These are phyloP conservation scores for Saccharomycopsis crataegensis DNA, from an alignment of 1,139 yeast species.

Conservation along the genomic window DNA sequence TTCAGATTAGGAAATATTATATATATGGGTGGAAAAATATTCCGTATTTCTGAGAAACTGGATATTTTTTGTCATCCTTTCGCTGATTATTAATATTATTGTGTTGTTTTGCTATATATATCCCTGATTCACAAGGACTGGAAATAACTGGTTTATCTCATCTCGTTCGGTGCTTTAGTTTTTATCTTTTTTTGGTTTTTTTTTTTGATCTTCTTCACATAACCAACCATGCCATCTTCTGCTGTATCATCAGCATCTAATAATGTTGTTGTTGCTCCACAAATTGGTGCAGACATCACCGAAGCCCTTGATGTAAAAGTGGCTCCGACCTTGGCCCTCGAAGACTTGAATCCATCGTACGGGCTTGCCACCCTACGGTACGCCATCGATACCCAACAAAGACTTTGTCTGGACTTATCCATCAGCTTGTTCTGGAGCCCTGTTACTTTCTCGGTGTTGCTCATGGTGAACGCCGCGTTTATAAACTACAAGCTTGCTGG, in stretches of 20 bases:
- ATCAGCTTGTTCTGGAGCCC: conserved; percentile 44
- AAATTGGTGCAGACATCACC: conserved; percentile 43
- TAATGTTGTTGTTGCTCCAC: conserved; percentile 22
- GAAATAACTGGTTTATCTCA: neutral
- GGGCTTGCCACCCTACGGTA: conserved; percentile 55
- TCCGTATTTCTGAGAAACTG: neutral
- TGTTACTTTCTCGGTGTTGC: conserved; percentile 29
- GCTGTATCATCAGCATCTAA: neutral
- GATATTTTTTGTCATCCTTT: neutral
- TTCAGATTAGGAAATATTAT: neutral
- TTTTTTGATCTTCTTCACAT: neutral
- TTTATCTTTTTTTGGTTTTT: neutral
- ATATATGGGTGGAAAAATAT: neutral
- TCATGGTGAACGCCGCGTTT: conserved; percentile 21
- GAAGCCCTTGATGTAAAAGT: conserved; percentile 45
- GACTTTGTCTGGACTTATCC: conserved; percentile 46
- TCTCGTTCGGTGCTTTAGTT: neutral
- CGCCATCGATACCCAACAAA: conserved; percentile 57
- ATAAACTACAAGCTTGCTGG: conserved; percentile 32
- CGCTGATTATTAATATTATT: neutral
- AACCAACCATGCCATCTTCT: neutral
- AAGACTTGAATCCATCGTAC: conserved; percentile 45
- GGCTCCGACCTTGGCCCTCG: conserved; percentile 41
- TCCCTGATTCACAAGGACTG: neutral
- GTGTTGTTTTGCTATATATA: neutral